phyloP scores from a whole-genome alignment of 305 asterid species.

The Fraxinus greggii region DNA sequence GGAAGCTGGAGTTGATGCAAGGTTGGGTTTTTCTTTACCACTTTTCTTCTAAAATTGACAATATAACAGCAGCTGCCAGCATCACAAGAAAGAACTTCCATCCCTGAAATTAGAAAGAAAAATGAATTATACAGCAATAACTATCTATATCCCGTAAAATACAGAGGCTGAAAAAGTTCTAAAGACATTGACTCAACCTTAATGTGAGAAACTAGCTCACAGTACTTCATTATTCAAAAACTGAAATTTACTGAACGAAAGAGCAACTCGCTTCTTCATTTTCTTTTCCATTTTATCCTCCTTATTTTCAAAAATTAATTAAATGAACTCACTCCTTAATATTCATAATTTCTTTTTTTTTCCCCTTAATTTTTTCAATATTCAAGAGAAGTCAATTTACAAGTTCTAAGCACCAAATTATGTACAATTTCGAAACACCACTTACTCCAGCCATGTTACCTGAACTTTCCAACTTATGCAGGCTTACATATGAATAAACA shows the following conservation, averaged over 20 bases:
- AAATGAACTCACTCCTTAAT: neutral
- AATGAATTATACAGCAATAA: neutral
- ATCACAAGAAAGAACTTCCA: slow-evolving; percentile 63
- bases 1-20: slow-evolving; percentile 32
- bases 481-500: neutral
- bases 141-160: neutral
- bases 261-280: neutral
- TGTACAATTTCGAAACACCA: neutral
- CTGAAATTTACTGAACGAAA: neutral
- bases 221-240: neutral
- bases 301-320: neutral
- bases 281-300: neutral
- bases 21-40: slow-evolving; percentile 33
- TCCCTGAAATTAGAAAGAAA: slow-evolving; percentile 17
- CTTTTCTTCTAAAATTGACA: slow-evolving; percentile 28
- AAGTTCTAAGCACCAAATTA: neutral
- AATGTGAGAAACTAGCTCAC: neutral
- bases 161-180: neutral
- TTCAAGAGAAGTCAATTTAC: neutral
- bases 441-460: neutral
- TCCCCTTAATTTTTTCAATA: neutral
- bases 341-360: neutral
- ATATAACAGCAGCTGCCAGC: slow-evolving; percentile 33
- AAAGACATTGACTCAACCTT: neutral
- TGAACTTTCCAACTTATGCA: neutral